Base-by-base conservation (phyloP, 2,329 filamentous ascomycete species). In the Stagonosporopsis cucurbitacearum region DNA sequence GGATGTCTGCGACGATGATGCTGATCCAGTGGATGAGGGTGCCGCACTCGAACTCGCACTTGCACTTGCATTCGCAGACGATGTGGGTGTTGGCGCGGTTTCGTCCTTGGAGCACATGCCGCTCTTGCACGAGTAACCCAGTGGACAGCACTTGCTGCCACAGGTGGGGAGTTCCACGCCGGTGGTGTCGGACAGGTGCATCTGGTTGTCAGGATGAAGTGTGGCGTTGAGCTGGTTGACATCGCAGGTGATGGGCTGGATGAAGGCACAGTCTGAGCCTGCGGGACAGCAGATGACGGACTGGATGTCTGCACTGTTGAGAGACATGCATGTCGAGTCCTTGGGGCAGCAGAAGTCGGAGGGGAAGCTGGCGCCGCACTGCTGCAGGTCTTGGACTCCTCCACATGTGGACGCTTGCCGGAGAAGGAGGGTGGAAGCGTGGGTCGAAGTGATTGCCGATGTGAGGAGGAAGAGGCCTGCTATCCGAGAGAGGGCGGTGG, bases 261-360 rank as follows among this genome's bases (percentile, higher is more conserved):
- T 88, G 43, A 73, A 79, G n/a, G 75, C 64, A 77, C 90, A 93
- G 65, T 80, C 79, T 32, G 62, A 58, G 32, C 81, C 84, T 1
- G 73, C 61, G 1, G 89, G 89, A 69, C 90, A 93, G 78, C 90
- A 93, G 44, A 92, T 78, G 13, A 88, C 81, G 0, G 88, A 90
- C 6, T 87, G 88, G 40, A 80, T 77, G n/a, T 78, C 84, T 11
- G 87, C 87, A 41, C 73, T 74, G 66, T 79, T 78, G 42, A 92
- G 81, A 1, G 81, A 66, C 36, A 85, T 77, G 75, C 90, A 93
- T 2, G 70, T 80, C 6, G 80, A 77, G 17, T 71, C 75, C 25
- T 75, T 58, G 3, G 81, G 75, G 69, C 90, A 93, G 79, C 89
- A 92, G 71, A 92, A 91, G 70, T 83, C 80, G 47, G 77, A 78